Evolutionary conservation across 345 rosid species (phyloP).

Genomic region (Brassica napus): Da-Ae NC_063445.1:8760501-8761000

Average conservation of each 20-base stretch:
- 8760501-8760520: neutral
- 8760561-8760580: slow-evolving; percentile 19
- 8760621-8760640: slow-evolving; percentile 41
- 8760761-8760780: slow-evolving; percentile 19
- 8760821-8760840: neutral
- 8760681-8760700: slow-evolving; percentile 4
- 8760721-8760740: slow-evolving; percentile 39
- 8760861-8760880: slow-evolving; percentile 39
- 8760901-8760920: slow-evolving; percentile 40
- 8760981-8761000: slow-evolving; percentile 32
- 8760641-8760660: slow-evolving; percentile 34
- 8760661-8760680: slow-evolving; percentile 26
- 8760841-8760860: slow-evolving; percentile 15
- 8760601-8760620: slow-evolving; percentile 36
- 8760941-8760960: slow-evolving; percentile 23
- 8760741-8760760: slow-evolving; percentile 36
- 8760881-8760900: slow-evolving; percentile 30
- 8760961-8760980: slow-evolving; percentile 36
- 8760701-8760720: slow-evolving; percentile 3
- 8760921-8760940: neutral
- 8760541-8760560: slow-evolving; percentile 26
- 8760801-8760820: neutral
- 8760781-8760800: slow-evolving; percentile 33
- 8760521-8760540: slow-evolving; percentile 34
- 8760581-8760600: neutral